Evolutionary conservation across 108 stramenopile genomes (phyloP).

Genomic region (Discostella pseudostelligera): DNA sequence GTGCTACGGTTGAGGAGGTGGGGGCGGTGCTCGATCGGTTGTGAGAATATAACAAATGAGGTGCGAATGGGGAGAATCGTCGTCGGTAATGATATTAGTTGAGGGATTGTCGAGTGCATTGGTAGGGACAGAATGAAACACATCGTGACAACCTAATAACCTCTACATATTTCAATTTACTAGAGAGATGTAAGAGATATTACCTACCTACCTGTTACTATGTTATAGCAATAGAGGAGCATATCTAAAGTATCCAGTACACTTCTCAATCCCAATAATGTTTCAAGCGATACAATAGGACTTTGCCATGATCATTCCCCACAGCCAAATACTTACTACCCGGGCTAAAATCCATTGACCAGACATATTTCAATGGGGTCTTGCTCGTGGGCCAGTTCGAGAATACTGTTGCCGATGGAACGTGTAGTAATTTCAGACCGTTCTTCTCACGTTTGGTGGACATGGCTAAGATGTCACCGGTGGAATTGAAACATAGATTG

Average conservation of each 20-base stretch:
- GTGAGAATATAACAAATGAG: constrained; percentile 3
- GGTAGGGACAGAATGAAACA: too few relatives aligned
- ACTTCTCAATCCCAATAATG: constrained; percentile 62
- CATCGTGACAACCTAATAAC: too few relatives aligned
- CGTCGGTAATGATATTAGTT: neutral
- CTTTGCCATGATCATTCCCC: constrained; percentile 96
- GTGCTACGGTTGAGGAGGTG: constrained; percentile 85
- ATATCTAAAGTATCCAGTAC: too few relatives aligned
- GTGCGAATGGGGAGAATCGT: neutral
- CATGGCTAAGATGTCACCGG: constrained; percentile 93
- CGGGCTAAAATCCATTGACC: constrained; percentile 93
- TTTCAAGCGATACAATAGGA: constrained; percentile 84
- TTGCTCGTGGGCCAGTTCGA: constrained; percentile 97
- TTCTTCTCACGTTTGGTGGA: constrained; percentile 83
- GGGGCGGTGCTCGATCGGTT: constrained; percentile 77
- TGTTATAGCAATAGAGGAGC: too few relatives aligned
- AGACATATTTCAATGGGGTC: constrained; percentile 94
- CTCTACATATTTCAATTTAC: too few relatives aligned
- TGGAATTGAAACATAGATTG: constrained; percentile 77
- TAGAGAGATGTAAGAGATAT: too few relatives aligned
- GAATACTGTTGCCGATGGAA: constrained; percentile 90
- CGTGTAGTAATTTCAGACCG: constrained; percentile 86
- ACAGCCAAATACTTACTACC: constrained; percentile 80
- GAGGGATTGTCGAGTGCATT: too few relatives aligned
- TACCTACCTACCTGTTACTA: too few relatives aligned